These are phyloP conservation scores for Hypoxylon intermedium DNA, from an alignment of 495 filamentous ascomycete genomes.

Conservation along the genomic window DNA sequence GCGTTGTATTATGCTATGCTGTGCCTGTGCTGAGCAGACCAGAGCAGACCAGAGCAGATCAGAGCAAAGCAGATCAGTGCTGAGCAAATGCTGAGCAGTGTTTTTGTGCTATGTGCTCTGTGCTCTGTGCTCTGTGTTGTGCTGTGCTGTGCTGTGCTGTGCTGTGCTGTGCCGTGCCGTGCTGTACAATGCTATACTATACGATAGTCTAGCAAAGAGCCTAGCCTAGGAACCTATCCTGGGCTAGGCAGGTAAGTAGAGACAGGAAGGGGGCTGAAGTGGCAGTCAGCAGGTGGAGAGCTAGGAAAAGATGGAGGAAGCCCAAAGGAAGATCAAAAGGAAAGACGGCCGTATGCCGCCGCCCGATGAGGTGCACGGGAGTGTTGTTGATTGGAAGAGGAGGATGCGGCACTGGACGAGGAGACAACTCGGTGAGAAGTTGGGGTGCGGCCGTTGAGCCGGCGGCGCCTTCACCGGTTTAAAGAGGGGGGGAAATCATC, in stretches of 20 bases:
- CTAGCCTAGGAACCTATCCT: slow-evolving; percentile 13
- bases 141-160: slow-evolving; percentile 30
- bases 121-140: slow-evolving; percentile 28
- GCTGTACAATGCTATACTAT: slow-evolving; percentile 8
- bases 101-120: too few species aligned
- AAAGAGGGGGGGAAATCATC: slow-evolving; percentile 46
- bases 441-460: slow-evolving; percentile 40
- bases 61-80: too few species aligned
- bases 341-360: slow-evolving; percentile 39
- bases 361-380: slow-evolving; percentile 41
- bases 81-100: too few species aligned
- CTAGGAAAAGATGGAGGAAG: slow-evolving; percentile 37
- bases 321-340: slow-evolving; percentile 37
- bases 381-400: slow-evolving; percentile 44
- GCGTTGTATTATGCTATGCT: slow-evolving; percentile 38
- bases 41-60: too few species aligned
- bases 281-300: slow-evolving; percentile 45
- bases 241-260: slow-evolving; percentile 20
- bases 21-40: too few species aligned
- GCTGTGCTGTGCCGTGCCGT: slow-evolving; percentile 19
- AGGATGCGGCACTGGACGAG: slow-evolving; percentile 32
- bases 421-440: slow-evolving; percentile 46
- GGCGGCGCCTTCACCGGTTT: slow-evolving; percentile 47
- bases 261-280: slow-evolving; percentile 43
- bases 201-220: slow-evolving; percentile 19